Evolutionary conservation across 805 yeast genomes (phyloP).

Genomic region (Candida coquimbonensis): DNA sequence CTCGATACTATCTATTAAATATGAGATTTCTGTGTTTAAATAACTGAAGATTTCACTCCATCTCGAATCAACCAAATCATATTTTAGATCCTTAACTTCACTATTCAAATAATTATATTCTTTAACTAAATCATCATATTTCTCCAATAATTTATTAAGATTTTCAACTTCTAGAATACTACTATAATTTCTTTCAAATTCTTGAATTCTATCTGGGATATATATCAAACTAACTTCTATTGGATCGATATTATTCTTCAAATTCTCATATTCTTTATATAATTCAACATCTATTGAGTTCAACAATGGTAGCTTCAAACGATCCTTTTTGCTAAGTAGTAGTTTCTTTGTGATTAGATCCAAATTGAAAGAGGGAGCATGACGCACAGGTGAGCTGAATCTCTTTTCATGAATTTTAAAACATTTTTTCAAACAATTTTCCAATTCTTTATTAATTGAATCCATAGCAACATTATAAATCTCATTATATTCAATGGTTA

Average conservation of each 20-base stretch:
- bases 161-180: slow-evolving; percentile 14
- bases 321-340: slow-evolving; percentile 21
- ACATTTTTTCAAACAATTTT: slow-evolving; percentile 28
- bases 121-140: slow-evolving; percentile 32
- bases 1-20: slow-evolving; percentile 22
- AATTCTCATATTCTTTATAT: slow-evolving; percentile 33
- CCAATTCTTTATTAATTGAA: slow-evolving; percentile 34
- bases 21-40: slow-evolving; percentile 36
- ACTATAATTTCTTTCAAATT: slow-evolving; percentile 29
- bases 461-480: slow-evolving; percentile 34
- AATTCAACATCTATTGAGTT: slow-evolving; percentile 32
- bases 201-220: slow-evolving; percentile 41
- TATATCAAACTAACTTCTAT: slow-evolving; percentile 44
- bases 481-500: slow-evolving; percentile 38
- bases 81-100: slow-evolving; percentile 36
- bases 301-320: slow-evolving; percentile 32
- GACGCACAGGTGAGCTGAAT: slow-evolving; percentile 34
- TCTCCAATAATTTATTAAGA: slow-evolving; percentile 27
- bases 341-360: slow-evolving; percentile 28
- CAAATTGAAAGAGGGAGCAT: slow-evolving; percentile 30
- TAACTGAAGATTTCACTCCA: slow-evolving; percentile 50
- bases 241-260: slow-evolving; percentile 41
- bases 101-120: slow-evolving; percentile 35
- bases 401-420: slow-evolving; percentile 32
- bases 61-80: slow-evolving; percentile 42